Conservation (phyloP, 106 monocot genomes). For the Amphibolis antarctica region DNA sequence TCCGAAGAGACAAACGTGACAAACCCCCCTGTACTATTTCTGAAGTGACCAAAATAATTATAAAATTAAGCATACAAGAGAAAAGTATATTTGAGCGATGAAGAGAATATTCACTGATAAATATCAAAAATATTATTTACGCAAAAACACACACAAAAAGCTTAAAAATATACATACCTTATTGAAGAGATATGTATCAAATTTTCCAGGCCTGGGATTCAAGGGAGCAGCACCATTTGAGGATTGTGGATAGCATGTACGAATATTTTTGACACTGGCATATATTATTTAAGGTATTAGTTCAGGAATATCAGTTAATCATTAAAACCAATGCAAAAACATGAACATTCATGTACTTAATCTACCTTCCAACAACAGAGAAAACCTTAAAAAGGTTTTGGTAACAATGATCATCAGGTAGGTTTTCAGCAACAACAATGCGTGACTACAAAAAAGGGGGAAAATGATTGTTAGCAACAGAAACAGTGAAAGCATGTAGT, state of each 20-base stretch:
- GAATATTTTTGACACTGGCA: slow-evolving; percentile 86
- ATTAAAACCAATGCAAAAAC: not conserved
- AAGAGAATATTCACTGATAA: too few relatives aligned
- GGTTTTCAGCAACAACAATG: slow-evolving; percentile 92
- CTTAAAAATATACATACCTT: slow-evolving; percentile 28
- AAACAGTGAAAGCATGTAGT: not conserved
- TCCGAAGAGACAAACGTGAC: too few relatives aligned
- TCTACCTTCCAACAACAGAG: slow-evolving; percentile 79
- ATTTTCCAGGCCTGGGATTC: slow-evolving; percentile 68
- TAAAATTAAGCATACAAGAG: too few relatives aligned
- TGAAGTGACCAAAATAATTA: too few relatives aligned
- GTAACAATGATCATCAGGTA: slow-evolving; percentile 96
- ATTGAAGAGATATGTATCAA: slow-evolving; percentile 81
- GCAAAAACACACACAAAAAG: not conserved
- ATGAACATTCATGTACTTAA: not conserved
- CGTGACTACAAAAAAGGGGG: slow-evolving; percentile 44
- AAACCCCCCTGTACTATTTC: too few relatives aligned
- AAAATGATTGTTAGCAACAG: not conserved
- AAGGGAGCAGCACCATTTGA: slow-evolving; percentile 50
- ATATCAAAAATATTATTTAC: too few relatives aligned
- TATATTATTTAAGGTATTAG: slow-evolving; percentile 5
- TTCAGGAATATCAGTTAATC: not conserved
- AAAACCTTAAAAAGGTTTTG: slow-evolving; percentile 91
- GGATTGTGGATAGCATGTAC: slow-evolving; percentile 95
- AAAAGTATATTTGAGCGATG: too few relatives aligned